Evolutionary conservation across 1,284 basidiomycete genomes (phyloP), one percentile per base, ranked within the genome.

Genomic region (Apiotrichum brassicae): DNA sequence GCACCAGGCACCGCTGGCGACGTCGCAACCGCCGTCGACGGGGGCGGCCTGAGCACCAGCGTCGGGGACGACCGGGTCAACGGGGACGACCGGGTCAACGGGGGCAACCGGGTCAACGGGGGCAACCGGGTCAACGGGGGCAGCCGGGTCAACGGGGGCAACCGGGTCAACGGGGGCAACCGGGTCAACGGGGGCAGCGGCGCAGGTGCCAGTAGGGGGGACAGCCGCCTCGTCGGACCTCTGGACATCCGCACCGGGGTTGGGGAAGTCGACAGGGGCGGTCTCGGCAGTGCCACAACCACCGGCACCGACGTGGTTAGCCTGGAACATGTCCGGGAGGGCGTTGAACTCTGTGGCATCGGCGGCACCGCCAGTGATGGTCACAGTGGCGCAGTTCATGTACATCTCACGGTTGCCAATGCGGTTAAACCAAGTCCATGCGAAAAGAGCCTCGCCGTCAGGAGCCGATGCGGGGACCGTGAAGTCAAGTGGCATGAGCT

Each of bases 381-480:
- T 68, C 44, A 76, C 67, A 9, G 65, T 52, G 6, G 74, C 75
- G 47, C 75, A 76, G 58, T 75, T 74, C 57, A 68, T 65, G 65
- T 75, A 69, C 64, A 71, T 66, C 39, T 72, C 70, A 28, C 70
- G 60, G 48, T 71, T 72, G 16, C 72, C 72, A 24, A 54, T 20
- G 37, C 51, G 43, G 61, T 76, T 76, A 63, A 73, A 72, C 75
- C 75, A 76, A 9, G 62, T 65, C 75, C 75, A 76, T 18, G 65
- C 62, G 43, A 76, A 74, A n/a, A 75, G 51, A 6, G 72, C 74
- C 25, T 72, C 61, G 9, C 68, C 72, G 7, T 60, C 48, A 0
- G 74, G 73, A 0, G 72, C 64, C 22, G 66, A 60, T 8, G 32
- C 32, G 5, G 75, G 75, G 24, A 76, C 64, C 3, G 58, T 57